Conservation (phyloP, 192 early-diverging fungal genomes). For the Coemansia sp. region DNA sequence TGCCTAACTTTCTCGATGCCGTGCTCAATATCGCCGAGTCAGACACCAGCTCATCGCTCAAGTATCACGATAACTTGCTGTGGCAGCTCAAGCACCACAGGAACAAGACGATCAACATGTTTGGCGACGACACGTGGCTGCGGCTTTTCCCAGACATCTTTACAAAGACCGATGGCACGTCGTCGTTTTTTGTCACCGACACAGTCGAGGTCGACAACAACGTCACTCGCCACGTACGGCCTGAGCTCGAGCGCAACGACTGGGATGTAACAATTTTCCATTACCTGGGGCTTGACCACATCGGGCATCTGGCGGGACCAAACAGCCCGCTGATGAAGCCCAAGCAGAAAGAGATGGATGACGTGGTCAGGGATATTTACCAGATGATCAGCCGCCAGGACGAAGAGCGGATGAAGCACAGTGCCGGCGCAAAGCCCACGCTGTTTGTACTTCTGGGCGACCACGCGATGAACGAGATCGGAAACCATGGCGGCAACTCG, state of each 20-base stretch:
- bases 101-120: conserved; percentile 68
- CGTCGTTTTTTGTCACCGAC: conserved; percentile 60
- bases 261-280: conserved; percentile 79
- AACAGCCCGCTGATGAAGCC: conserved; percentile 66
- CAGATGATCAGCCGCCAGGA: conserved; percentile 53
- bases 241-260: conserved; percentile 56
- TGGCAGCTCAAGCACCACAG: conserved; percentile 60
- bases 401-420: conserved; percentile 26
- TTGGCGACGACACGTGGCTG: conserved; percentile 98
- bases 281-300: conserved; percentile 81
- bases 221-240: conserved; percentile 65
- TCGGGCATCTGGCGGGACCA: conserved; percentile 74
- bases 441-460: conserved; percentile 79
- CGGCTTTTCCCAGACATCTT: conserved; percentile 79
- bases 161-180: conserved; percentile 62
- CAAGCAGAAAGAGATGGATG: conserved; percentile 79
- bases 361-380: conserved; percentile 60
- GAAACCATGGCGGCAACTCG: conserved; percentile 57
- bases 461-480: conserved; percentile 81
- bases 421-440: conserved; percentile 56
- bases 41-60: conserved; percentile 59
- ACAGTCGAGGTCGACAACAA: conserved; percentile 75
- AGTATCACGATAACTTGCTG: conserved; percentile 73
- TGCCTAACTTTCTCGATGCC: conserved; percentile 80
- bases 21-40: conserved; percentile 82